These are phyloP conservation scores for Trichoderma afroharzianum DNA, from an alignment of 2,329 filamentous ascomycete species.

Conservation along the genomic window DNA sequence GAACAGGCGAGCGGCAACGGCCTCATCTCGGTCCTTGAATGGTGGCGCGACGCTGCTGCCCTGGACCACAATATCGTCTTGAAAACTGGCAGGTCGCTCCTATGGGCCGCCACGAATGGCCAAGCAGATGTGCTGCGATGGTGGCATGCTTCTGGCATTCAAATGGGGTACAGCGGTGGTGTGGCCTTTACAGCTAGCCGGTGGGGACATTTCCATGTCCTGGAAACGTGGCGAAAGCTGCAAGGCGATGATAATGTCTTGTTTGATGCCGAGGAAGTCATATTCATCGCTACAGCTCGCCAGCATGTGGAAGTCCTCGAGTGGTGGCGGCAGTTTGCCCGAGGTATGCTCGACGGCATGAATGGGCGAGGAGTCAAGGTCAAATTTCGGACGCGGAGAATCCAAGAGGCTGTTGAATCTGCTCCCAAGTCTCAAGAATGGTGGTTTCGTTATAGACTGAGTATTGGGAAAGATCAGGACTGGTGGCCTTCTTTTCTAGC, in stretches of 20 bases:
- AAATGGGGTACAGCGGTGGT: slow-evolving; percentile 73
- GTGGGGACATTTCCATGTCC: slow-evolving; percentile 77
- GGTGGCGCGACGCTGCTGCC: slow-evolving; percentile 76
- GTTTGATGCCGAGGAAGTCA: slow-evolving; percentile 71
- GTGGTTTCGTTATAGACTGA: slow-evolving; percentile 85
- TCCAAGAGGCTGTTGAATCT: slow-evolving; percentile 91
- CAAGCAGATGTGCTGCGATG: slow-evolving; percentile 74
- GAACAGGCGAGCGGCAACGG: slow-evolving; percentile 84
- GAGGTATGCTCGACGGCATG: slow-evolving; percentile 53
- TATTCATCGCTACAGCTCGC: slow-evolving; percentile 83
- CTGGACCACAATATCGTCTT: slow-evolving; percentile 58
- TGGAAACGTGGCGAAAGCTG: slow-evolving; percentile 74
- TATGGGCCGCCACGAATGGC: slow-evolving; percentile 80
- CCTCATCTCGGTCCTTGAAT: slow-evolving; percentile 81
- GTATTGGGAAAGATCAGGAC: slow-evolving; percentile 75
- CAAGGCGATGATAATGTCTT: slow-evolving; percentile 65
- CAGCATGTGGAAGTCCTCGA: slow-evolving; percentile 81
- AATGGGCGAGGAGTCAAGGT: slow-evolving; percentile 61
- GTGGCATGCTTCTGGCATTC: slow-evolving; percentile 82
- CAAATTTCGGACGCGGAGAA: slow-evolving; percentile 92
- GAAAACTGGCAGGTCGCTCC: slow-evolving; percentile 79
- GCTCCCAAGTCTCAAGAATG: slow-evolving; percentile 75
- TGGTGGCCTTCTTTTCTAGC: slow-evolving; percentile 82
- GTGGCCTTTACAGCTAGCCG: slow-evolving; percentile 81
- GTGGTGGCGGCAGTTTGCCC: slow-evolving; percentile 79